Evolutionary conservation across 116 monocot species (phyloP).

Genomic region (Trichopus zeylanicus): DNA sequence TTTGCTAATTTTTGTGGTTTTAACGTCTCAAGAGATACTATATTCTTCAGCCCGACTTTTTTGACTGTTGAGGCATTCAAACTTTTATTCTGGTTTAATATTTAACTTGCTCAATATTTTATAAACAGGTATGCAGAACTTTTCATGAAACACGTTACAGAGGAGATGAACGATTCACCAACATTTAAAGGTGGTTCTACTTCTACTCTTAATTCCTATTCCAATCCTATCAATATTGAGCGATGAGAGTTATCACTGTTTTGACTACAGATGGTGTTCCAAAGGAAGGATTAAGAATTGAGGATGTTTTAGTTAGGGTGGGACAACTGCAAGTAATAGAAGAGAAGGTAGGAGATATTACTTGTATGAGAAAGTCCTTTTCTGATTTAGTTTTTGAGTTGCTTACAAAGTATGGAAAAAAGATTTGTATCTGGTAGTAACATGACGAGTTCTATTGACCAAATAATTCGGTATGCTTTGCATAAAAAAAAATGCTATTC

Average conservation of each 20-base stretch:
- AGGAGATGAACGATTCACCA: constrained; percentile 47
- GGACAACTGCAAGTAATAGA: constrained; percentile 66
- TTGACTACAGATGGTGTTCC: constrained; percentile 84
- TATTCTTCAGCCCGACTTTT: too few species aligned
- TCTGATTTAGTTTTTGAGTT: too few species aligned
- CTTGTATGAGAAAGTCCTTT: too few species aligned
- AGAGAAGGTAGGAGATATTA: constrained; percentile 61
- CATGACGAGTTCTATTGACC: too few species aligned
- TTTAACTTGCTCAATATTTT: neutral
- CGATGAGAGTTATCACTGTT: neutral
- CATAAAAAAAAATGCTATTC: too few species aligned
- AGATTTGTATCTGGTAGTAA: too few species aligned
- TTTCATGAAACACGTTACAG: constrained; percentile 78
- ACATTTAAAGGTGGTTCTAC: constrained; percentile 59
- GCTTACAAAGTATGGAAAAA: too few species aligned
- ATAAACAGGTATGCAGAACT: constrained; percentile 70
- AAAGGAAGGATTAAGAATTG: constrained; percentile 74
- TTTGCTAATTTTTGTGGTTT: too few species aligned
- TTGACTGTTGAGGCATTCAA: neutral
- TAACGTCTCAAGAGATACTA: too few species aligned
- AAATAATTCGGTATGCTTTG: too few species aligned
- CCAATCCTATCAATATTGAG: neutral
- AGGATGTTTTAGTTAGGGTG: constrained; percentile 76
- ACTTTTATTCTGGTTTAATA: neutral
- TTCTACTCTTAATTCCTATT: neutral